A percentile compares a stretch with the other conserved stretches of the same genome.
Conservation (phyloP, 164 flowering plant genomes). For the Berberis thunbergii region DNA sequence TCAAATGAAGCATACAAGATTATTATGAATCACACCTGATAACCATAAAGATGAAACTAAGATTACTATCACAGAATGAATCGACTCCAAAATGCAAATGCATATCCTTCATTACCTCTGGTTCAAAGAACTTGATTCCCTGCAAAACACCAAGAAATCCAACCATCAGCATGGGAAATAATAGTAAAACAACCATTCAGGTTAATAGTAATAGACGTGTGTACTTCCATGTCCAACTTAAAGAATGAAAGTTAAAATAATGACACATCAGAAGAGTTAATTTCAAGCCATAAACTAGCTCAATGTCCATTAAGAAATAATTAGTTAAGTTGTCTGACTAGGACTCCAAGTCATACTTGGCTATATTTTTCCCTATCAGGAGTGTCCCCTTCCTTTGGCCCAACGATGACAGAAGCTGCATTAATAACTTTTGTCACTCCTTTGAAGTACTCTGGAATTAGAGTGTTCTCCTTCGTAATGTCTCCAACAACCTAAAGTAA, state of each 20-base stretch:
- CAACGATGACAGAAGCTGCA: conserved; percentile 91
- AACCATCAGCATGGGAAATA: conserved; percentile 8
- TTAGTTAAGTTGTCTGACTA: background rate
- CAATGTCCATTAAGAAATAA: background rate
- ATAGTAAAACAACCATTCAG: background rate
- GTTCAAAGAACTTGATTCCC: conserved; percentile 99
- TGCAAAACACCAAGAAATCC: conserved; percentile 23
- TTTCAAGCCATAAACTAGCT: background rate
- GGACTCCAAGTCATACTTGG: conserved; percentile 45
- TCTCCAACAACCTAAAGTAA: conserved; percentile 73
- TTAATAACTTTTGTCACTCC: conserved; percentile 84
- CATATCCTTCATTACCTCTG: conserved; percentile 55
- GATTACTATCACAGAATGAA: conserved; percentile 7
- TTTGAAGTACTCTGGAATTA: conserved; percentile 67
- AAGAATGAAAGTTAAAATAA: background rate
- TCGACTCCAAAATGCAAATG: conserved; percentile 10
- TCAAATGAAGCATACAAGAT: conserved; percentile 7
- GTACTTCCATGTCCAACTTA: background rate
- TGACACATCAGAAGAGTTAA: background rate
- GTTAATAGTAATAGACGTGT: background rate
- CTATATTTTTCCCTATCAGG: conserved; percentile 92
- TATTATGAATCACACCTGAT: conserved; percentile 1
- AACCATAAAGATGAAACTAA: background rate
- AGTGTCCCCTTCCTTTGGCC: conserved; percentile 98
- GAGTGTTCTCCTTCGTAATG: conserved; percentile 67